phyloP scores from a whole-genome alignment of 2,329 filamentous ascomycete genomes.

The Pyrenophora teres region DNA sequence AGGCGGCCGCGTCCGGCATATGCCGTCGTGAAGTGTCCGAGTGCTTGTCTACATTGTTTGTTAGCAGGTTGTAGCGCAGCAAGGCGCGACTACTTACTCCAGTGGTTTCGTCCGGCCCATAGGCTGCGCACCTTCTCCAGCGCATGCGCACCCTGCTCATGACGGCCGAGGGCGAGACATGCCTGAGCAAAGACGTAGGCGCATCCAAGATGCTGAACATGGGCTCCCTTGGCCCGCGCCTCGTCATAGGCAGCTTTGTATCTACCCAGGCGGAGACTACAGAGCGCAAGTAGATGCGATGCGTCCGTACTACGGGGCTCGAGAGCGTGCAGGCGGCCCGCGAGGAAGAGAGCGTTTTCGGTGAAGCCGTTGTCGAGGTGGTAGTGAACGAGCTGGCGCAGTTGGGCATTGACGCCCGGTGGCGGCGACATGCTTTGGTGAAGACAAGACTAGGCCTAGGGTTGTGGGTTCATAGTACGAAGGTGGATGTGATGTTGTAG shows the following conservation, averaged over 20 bases:
- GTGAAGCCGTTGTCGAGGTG: conserved; percentile 87
- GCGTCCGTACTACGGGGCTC: conserved; percentile 82
- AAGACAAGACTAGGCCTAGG: conserved; percentile 13
- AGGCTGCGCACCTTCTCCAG: conserved; percentile 79
- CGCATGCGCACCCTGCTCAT: conserved; percentile 79
- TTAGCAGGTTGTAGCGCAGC: conserved; percentile 10
- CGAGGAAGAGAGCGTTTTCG: conserved; percentile 91
- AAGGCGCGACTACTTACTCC: conserved; percentile 63
- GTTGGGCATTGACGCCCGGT: conserved; percentile 62
- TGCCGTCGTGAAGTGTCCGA: conserved; percentile 74
- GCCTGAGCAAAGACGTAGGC: conserved; percentile 90
- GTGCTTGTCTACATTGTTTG: conserved; percentile 63
- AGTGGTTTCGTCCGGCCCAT: conserved; percentile 76
- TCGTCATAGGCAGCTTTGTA: conserved; percentile 84
- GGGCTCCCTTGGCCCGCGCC: conserved; percentile 71
- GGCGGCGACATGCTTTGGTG: conserved; percentile 59
- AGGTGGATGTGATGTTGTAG: background rate
- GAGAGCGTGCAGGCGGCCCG: conserved; percentile 81
- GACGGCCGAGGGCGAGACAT: conserved; percentile 77
- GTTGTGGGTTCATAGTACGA: conserved; percentile 11
- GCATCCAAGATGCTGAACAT: conserved; percentile 80
- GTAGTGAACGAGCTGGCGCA: conserved; percentile 70
- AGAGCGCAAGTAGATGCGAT: conserved; percentile 80
- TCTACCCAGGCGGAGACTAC: conserved; percentile 81
- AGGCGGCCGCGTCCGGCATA: conserved; percentile 79